These are phyloP conservation scores for Solanum okadae DNA, from an alignment of 257 asterid genomes.

Conservation along the genomic window DNA sequence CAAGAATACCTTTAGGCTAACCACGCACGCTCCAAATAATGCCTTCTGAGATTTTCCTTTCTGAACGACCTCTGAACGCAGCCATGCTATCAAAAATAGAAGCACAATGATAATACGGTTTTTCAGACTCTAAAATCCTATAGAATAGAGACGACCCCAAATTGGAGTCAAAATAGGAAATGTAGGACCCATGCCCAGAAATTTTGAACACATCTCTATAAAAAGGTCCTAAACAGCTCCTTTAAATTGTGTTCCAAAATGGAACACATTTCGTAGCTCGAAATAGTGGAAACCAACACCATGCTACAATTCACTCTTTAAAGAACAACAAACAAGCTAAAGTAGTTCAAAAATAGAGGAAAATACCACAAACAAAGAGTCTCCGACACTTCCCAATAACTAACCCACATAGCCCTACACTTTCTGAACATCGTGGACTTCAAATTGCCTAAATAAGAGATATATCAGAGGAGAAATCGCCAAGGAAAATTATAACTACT, in stretches of 20 bases:
- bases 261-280: not conserved
- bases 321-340: not conserved
- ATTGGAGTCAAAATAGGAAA: not conserved
- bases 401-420: not conserved
- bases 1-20: not conserved
- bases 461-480: no score
- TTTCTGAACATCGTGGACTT: not conserved
- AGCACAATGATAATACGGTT: not conserved
- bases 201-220: no score
- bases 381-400: not conserved
- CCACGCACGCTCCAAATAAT: not conserved
- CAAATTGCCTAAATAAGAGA: no score
- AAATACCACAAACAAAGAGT: not conserved
- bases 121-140: not conserved
- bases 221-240: not conserved
- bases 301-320: not conserved
- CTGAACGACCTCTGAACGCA: not conserved
- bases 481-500: no score
- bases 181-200: not conserved
- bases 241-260: not conserved
- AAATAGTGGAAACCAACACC: not conserved
- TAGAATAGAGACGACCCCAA: no score
- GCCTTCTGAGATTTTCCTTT: no score
- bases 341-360: no score
- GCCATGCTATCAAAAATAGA: not conserved